Evolutionary conservation across 305 asterid species (phyloP), one percentile per base, ranked within the genome.

Genomic region (Fraxinus platypoda): DNA sequence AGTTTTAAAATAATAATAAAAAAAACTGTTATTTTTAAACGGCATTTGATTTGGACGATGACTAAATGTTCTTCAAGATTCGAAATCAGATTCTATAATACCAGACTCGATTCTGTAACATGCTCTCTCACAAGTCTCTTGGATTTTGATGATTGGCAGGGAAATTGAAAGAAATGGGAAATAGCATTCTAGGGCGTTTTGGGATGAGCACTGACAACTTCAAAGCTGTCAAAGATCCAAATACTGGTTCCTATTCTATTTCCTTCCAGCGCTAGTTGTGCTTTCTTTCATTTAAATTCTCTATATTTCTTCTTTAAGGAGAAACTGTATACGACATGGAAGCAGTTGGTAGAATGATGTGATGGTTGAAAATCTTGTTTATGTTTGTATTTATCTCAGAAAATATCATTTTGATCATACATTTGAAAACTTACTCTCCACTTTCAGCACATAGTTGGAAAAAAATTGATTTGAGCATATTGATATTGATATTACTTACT

Each of bases 201-300:
- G 98, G 98, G 71, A 94, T 95, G 99, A 94, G 95, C 8, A 87
- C 90, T 0, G 98, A 95, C 93, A 95, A 95, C 84, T 95, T 95
- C 77, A 95, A 95, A 88, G 91, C 98, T 35, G 97, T 95, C 19
- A 87, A 95, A 84, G 99, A 95, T 85, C 99, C 99, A 15, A 95
- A 91, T 49, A 91, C 97, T 7, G 99, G 99, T 77, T 95, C 97
- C 77, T 95, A 94, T 82, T 95, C 98, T 2, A 26, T 95, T 78
- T 85, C 91, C 31, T 92, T 94, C 75, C 97, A 94, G 85, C 89
- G 88, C 49, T 95, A 90, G 87, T 78, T 43, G 35, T 71, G 77
- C 76, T 46, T 81, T 75, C 81, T 52, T 49, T 17, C 77, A 81
- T 66, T 76, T 76, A 21, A 17, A 19, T 74, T 34, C 62, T 17